Evolutionary conservation across 1,284 basidiomycete genomes (phyloP).

Genomic region (Papiliotrema laurentii): DNA sequence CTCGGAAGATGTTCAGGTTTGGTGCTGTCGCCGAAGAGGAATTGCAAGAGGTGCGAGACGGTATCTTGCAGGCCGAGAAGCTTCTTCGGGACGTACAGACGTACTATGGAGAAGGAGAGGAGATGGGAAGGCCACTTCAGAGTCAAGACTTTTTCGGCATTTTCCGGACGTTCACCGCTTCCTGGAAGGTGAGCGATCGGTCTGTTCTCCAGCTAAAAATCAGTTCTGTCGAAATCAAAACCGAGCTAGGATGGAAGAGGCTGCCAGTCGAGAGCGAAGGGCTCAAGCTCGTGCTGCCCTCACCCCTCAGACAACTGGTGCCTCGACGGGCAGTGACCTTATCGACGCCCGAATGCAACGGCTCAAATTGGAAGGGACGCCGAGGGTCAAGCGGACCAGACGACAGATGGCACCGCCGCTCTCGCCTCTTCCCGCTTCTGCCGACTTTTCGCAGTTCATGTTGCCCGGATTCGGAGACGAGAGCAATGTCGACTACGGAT

Average conservation of each 20-base stretch:
- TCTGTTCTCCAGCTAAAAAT: neutral
- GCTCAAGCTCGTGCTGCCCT: conserved; percentile 39
- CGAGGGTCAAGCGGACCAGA: conserved; percentile 50
- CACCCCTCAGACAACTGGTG: conserved; percentile 43
- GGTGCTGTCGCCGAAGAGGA: conserved; percentile 65
- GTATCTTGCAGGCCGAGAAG: conserved; percentile 74
- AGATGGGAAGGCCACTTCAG: conserved; percentile 49
- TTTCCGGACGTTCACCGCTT: conserved; percentile 90
- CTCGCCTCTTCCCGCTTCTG: conserved; percentile 45
- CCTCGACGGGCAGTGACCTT: conserved; percentile 57
- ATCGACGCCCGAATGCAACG: conserved; percentile 67
- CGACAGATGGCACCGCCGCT: conserved; percentile 43
- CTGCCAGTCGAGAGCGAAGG: conserved; percentile 34
- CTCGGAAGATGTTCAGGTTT: conserved; percentile 85
- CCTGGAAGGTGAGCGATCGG: conserved; percentile 65
- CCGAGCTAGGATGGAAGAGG: conserved; percentile 50
- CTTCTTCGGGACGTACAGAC: conserved; percentile 74
- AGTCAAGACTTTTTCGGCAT: conserved; percentile 79
- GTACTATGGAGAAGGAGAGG: conserved; percentile 89
- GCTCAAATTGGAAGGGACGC: conserved; percentile 62
- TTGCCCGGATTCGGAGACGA: conserved; percentile 39
- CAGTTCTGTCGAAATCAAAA: conserved; percentile 85
- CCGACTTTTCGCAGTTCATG: conserved; percentile 49
- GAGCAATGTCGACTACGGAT: conserved; percentile 30
- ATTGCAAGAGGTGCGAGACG: conserved; percentile 75